These are phyloP conservation scores for Isochrysis galbana DNA, from an alignment of 78 protist species.

Conservation along the genomic window DNA sequence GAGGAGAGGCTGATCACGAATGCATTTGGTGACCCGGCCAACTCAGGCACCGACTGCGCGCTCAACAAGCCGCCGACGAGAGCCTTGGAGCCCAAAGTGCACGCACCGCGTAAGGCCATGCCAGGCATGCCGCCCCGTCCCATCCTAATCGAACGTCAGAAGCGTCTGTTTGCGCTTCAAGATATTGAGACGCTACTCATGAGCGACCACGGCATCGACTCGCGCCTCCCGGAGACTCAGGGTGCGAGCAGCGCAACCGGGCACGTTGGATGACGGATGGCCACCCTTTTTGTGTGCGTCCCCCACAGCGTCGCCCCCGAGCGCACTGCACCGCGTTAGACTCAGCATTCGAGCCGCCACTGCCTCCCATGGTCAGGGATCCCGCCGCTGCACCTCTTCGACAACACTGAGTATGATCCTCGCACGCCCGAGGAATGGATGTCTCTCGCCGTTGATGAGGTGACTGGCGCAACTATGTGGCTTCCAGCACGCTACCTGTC, in stretches of 20 bases:
- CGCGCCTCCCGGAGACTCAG: too few relatives aligned
- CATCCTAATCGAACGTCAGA: constrained; percentile 68
- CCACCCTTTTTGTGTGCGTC: too few relatives aligned
- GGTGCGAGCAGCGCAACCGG: too few relatives aligned
- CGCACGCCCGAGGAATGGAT: constrained; percentile 70
- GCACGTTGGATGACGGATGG: too few relatives aligned
- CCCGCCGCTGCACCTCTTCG: constrained; percentile 68
- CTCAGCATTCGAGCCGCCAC: too few relatives aligned
- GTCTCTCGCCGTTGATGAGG: background rate
- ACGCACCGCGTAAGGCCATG: constrained; percentile 35
- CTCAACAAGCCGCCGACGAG: too few relatives aligned
- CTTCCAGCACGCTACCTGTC: background rate
- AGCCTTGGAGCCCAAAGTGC: constrained; percentile 85
- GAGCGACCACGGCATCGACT: constrained; percentile 19
- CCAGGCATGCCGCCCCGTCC: constrained; percentile 71
- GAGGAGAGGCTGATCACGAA: background rate
- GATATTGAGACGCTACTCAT: constrained; percentile 42
- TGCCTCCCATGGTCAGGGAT: too few relatives aligned
- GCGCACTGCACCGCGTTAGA: too few relatives aligned
- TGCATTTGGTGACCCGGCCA: too few relatives aligned
- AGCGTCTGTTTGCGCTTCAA: constrained; percentile 43
- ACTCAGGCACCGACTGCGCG: too few relatives aligned
- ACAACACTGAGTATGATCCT: constrained; percentile 67
- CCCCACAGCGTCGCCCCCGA: too few relatives aligned
- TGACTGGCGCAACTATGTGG: too few relatives aligned